Evolutionary conservation across 2,329 filamentous ascomycete genomes (phyloP).

Genomic region (Pyrenochaeta sp.): DNA sequence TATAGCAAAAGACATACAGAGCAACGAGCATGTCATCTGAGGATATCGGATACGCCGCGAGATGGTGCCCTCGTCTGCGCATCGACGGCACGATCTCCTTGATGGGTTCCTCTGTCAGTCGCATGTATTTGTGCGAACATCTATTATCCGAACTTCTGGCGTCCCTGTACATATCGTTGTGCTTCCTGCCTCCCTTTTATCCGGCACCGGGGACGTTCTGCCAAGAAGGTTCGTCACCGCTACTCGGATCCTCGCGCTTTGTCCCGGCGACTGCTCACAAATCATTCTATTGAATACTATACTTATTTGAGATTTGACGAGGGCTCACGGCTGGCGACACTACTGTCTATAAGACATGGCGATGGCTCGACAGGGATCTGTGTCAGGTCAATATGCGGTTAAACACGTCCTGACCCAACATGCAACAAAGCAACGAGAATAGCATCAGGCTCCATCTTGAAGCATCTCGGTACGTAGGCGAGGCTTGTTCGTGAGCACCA

Average conservation of each 20-base stretch:
- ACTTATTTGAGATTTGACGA: conserved; percentile 1
- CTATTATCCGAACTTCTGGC: conserved; percentile 1
- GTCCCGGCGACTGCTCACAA: conserved; percentile 7
- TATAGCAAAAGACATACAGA: conserved; percentile 1
- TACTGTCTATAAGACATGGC: background rate
- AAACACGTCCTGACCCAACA: conserved; percentile 25
- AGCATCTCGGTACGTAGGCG: conserved; percentile 11
- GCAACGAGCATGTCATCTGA: conserved; percentile 8
- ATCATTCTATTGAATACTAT: conserved; percentile 12
- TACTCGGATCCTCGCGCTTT: conserved; percentile 2
- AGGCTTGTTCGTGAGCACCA: background rate
- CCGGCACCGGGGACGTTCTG: conserved; percentile 8
- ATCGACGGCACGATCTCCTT: background rate
- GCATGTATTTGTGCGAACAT: background rate
- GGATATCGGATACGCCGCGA: background rate
- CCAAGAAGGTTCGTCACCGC: background rate
- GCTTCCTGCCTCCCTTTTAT: conserved; percentile 10
- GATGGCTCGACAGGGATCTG: conserved; percentile 16
- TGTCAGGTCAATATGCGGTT: conserved; percentile 35
- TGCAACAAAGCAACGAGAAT: conserved; percentile 29
- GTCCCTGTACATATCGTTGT: background rate
- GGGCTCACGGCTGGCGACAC: background rate
- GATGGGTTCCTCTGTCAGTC: background rate
- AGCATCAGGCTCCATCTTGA: conserved; percentile 15
- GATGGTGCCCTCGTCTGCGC: background rate